Conservation (phyloP, 768 basidiomycete genomes). For the Auricularia cornea region DNA sequence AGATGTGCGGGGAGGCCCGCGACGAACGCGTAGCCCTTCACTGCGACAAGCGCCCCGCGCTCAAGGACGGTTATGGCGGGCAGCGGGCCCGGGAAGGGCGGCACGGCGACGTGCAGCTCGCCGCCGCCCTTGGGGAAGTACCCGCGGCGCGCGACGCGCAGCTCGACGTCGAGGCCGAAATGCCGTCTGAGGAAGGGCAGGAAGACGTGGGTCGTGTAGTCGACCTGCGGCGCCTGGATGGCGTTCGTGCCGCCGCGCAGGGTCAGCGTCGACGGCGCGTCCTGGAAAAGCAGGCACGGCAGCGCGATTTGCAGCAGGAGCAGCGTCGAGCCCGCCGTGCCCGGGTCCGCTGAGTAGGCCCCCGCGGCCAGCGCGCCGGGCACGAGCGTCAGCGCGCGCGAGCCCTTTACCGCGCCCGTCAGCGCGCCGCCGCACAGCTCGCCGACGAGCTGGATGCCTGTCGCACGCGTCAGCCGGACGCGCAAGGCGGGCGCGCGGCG, state of each 20-base stretch:
- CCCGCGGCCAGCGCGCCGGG: conserved; percentile 40
- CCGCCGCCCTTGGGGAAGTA: conserved; percentile 74
- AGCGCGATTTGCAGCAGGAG: conserved; percentile 65
- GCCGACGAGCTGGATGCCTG: conserved; percentile 60
- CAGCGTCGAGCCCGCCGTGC: conserved; percentile 63
- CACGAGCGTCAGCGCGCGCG: conserved; percentile 43
- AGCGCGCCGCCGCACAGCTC: conserved; percentile 50
- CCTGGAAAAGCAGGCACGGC: conserved; percentile 55
- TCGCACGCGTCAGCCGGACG: neutral
- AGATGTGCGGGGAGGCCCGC: conserved; percentile 53
- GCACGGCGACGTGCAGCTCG: conserved; percentile 36
- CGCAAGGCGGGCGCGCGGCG: neutral
- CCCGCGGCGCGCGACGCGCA: conserved; percentile 50
- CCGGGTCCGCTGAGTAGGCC: conserved; percentile 38
- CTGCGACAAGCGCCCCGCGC: conserved; percentile 42
- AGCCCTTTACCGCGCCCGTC: conserved; percentile 46
- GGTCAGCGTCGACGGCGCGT: conserved; percentile 35
- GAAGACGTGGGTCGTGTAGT: conserved; percentile 58
- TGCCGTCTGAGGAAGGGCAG: conserved; percentile 58
- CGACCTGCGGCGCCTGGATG: conserved; percentile 61
- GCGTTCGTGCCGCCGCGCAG: conserved; percentile 72
- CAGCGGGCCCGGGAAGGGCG: conserved; percentile 32
- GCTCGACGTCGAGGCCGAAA: conserved; percentile 36
- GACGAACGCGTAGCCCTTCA: conserved; percentile 56
- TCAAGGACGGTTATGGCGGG: conserved; percentile 41